Conservation (phyloP, 257 asterid species). For the Nicotiana obtusifolia region DNA sequence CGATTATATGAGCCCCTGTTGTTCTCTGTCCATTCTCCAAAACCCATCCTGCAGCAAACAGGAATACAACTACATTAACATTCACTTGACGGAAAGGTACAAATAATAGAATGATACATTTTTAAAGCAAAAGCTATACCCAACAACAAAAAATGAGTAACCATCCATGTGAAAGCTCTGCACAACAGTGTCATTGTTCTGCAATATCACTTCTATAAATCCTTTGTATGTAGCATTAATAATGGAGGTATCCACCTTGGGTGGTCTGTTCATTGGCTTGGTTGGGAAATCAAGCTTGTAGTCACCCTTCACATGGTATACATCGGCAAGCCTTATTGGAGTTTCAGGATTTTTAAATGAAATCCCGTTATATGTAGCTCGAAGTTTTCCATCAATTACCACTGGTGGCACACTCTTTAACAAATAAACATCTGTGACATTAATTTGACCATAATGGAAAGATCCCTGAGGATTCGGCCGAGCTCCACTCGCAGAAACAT, state of each 20-base stretch:
- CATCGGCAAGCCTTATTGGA: conserved; percentile 82
- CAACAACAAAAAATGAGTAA: conserved; percentile 86
- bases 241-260: conserved; percentile 52
- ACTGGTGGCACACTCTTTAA: conserved; percentile 51
- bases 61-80: background rate
- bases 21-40: conserved; percentile 86
- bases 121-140: conserved; percentile 38
- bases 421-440: conserved; percentile 60
- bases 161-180: conserved; percentile 95
- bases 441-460: conserved; percentile 77
- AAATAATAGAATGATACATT: background rate
- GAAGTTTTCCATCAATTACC: conserved; percentile 52
- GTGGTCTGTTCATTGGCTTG: conserved; percentile 47
- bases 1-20: conserved; percentile 68
- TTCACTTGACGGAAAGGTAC: background rate
- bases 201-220: conserved; percentile 70
- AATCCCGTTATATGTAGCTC: conserved; percentile 72
- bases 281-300: conserved; percentile 91
- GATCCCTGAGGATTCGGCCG: conserved; percentile 99
- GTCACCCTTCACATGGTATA: conserved; percentile 52
- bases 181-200: conserved; percentile 67
- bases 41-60: conserved; percentile 56
- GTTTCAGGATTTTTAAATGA: conserved; percentile 72
- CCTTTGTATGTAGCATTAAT: conserved; percentile 89
- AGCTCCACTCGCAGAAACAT: conserved; percentile 88